phyloP scores from a whole-genome alignment of 2,329 filamentous ascomycete species.

The Ascochyta koolunga region DNA sequence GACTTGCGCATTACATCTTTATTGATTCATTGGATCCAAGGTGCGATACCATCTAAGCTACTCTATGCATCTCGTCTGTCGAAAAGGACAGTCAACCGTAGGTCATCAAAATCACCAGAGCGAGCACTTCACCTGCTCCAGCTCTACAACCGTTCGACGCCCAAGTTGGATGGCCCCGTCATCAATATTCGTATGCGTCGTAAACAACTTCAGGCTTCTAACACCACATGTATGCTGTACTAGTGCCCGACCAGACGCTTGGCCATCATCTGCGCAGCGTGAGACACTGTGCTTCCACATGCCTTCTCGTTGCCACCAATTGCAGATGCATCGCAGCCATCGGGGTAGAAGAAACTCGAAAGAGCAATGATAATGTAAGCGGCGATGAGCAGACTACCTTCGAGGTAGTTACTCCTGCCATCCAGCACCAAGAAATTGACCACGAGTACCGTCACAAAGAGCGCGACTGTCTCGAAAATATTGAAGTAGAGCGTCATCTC shows the following conservation, averaged over 20 bases:
- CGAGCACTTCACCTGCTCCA: slow-evolving; percentile 18
- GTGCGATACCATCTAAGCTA: background rate
- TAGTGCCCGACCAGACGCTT: slow-evolving; percentile 8
- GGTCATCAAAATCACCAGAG: slow-evolving; percentile 1
- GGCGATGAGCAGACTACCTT: slow-evolving; percentile 76
- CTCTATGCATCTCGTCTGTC: background rate
- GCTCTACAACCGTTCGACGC: background rate
- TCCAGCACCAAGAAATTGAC: slow-evolving; percentile 87
- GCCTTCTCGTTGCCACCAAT: slow-evolving; percentile 51
- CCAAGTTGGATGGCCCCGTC: slow-evolving; percentile 7
- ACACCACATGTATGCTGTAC: background rate
- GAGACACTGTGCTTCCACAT: slow-evolving; percentile 8
- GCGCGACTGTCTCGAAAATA: slow-evolving; percentile 68
- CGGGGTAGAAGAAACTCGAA: slow-evolving; percentile 58
- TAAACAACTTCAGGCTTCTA: background rate
- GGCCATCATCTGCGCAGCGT: slow-evolving; percentile 11
- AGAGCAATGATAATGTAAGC: slow-evolving; percentile 79
- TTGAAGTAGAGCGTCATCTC: slow-evolving; percentile 71
- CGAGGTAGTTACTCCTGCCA: slow-evolving; percentile 82
- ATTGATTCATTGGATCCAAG: background rate
- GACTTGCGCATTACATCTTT: background rate
- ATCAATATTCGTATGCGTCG: background rate
- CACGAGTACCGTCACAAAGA: slow-evolving; percentile 83
- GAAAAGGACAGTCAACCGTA: slow-evolving; percentile 1
- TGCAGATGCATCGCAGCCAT: slow-evolving; percentile 48